Conservation (phyloP, 257 asterid species). For the Fraxinus pennsylvanica region DNA sequence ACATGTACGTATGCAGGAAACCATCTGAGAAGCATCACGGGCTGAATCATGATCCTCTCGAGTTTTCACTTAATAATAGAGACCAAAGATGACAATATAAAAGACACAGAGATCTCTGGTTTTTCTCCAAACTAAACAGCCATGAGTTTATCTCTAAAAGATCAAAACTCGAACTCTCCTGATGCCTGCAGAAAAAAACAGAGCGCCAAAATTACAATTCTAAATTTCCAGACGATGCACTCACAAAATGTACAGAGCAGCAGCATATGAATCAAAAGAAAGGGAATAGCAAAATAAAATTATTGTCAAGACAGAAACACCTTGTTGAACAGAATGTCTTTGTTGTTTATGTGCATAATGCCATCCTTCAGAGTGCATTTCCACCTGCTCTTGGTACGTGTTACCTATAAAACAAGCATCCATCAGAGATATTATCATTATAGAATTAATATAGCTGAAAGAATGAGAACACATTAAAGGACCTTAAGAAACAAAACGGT, state of each 20-base stretch:
- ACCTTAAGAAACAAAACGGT: neutral
- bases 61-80: neutral
- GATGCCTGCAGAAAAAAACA: neutral
- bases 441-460: neutral
- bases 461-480: neutral
- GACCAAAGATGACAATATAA: neutral
- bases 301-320: slow-evolving; percentile 19
- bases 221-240: neutral
- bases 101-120: neutral
- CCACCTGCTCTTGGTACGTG: slow-evolving; percentile 99
- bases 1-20: neutral
- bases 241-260: neutral
- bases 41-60: neutral
- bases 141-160: neutral
- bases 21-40: neutral
- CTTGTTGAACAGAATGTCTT: slow-evolving; percentile 81
- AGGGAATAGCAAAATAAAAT: neutral
- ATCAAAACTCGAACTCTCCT: neutral
- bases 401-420: slow-evolving; percentile 52
- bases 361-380: slow-evolving; percentile 93
- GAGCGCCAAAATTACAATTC: neutral
- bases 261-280: neutral
- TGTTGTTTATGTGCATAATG: slow-evolving; percentile 91
- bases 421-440: neutral
- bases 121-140: neutral